Conservation (phyloP, 495 filamentous ascomycete genomes). For the Penicillium riverlandense region DNA sequence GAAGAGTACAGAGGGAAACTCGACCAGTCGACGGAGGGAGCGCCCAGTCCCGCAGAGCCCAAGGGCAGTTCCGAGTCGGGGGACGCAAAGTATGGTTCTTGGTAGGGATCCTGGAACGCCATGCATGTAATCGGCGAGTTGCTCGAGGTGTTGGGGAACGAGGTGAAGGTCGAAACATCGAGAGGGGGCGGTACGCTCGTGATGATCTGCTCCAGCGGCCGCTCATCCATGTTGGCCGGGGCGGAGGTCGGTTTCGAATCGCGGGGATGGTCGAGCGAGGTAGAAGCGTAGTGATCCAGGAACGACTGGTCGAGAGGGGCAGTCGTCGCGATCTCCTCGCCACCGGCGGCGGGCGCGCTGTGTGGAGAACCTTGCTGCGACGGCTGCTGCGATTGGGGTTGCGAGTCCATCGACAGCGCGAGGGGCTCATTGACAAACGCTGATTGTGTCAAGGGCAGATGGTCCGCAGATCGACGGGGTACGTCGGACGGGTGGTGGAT, state of each 20-base stretch:
- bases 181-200: slow-evolving; percentile 31
- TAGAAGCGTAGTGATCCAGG: slow-evolving; percentile 43
- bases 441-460: slow-evolving; percentile 46
- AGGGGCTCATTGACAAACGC: slow-evolving; percentile 32
- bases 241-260: slow-evolving; percentile 19
- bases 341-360: slow-evolving; percentile 43
- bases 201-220: slow-evolving; percentile 29
- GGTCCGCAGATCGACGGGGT: slow-evolving; percentile 64
- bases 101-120: slow-evolving; percentile 37
- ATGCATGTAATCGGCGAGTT: slow-evolving; percentile 34
- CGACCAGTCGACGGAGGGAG: slow-evolving; percentile 66
- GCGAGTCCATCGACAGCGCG: slow-evolving; percentile 13
- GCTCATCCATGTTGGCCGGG: slow-evolving; percentile 24
- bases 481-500: slow-evolving; percentile 53
- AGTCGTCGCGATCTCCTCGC: slow-evolving; percentile 45
- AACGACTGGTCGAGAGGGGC: slow-evolving; percentile 57
- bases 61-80: slow-evolving; percentile 60
- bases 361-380: slow-evolving; percentile 70
- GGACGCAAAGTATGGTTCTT: slow-evolving; percentile 34
- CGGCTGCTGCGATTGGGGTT: slow-evolving; percentile 13
- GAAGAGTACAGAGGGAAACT: slow-evolving; percentile 56
- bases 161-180: slow-evolving; percentile 29
- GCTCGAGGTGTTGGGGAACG: slow-evolving; percentile 26
- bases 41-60: slow-evolving; percentile 57
- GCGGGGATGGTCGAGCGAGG: slow-evolving; percentile 28